Base-by-base conservation (phyloP, 1,139 yeast genomes). In the Hanseniaspora gamundiae region DNA sequence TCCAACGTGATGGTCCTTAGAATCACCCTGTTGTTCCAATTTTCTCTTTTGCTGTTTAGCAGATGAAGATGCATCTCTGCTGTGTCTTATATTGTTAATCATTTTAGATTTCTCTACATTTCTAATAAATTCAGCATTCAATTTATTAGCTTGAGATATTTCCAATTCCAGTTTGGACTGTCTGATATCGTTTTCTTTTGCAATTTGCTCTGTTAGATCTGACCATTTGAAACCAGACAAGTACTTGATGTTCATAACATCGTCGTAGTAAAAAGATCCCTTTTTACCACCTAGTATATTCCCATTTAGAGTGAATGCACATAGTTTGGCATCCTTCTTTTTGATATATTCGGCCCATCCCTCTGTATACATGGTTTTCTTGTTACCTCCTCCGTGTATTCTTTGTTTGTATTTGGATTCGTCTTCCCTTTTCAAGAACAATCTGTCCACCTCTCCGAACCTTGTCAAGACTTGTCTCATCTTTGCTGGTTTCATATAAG, bases 271-370 rank as follows among this genome's bases (percentile, higher is more conserved):
- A 58, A 83, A 88, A n/a, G 81, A 76, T 2, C 93, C 81, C 63
- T 91, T 91, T 56, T 80, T 86, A 27, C 98, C 98, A 27, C 98
- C 98, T 36, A 91, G 67, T 16, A 72, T 84, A 56, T 85, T 83
- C 10, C 95, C 95, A 58, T 91, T 93, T 54, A 93, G 66, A 0
- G 96, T 82, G 7, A 70, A 69, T 4, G 94, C 95, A 49, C 95
- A 88, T 27, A 86, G 62, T 60, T 91, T 91, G 1, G 98, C 98
- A 55, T 87, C 84, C 53, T 73, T 74, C 59, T 91, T 91, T 56
- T 77, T 75, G 16, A 73, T 67, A 64, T 85, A 93, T 63, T 91
- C 99, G 7, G 85, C 93, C 99, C 99, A 91, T 7, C 98, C 99
- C 67, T 93, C 98, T 16, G 83, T 84, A 58, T 75, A 93, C 62